Conservation (phyloP, 257 asterid species). For the Petunia secreta region DNA sequence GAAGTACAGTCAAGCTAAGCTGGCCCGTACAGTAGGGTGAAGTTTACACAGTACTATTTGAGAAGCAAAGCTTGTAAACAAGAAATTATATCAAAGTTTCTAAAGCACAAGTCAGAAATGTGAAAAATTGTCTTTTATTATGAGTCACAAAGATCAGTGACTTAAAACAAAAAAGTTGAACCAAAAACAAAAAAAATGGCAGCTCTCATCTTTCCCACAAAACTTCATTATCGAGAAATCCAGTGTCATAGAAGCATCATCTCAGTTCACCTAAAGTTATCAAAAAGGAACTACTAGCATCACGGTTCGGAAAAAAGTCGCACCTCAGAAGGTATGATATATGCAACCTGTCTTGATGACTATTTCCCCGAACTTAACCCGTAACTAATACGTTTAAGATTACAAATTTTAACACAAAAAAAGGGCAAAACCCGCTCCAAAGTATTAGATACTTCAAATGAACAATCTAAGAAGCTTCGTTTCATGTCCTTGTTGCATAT, state of each 20-base stretch:
- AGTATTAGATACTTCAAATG: slow-evolving; percentile 28
- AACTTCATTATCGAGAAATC: slow-evolving; percentile 31
- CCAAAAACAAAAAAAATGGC: slow-evolving; percentile 13
- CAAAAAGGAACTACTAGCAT: neutral
- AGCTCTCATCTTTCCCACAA: slow-evolving; percentile 39
- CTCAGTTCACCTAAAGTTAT: slow-evolving; percentile 15
- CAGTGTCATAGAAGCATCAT: slow-evolving; percentile 29
- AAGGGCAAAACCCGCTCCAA: neutral
- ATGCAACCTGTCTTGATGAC: too few relatives aligned
- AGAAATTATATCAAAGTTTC: neutral
- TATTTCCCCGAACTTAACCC: too few relatives aligned
- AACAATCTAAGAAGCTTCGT: slow-evolving; percentile 59
- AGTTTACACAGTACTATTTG: neutral
- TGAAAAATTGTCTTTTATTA: slow-evolving; percentile 12
- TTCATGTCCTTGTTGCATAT: slow-evolving; percentile 31
- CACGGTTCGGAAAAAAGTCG: too few relatives aligned
- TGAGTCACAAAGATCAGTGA: slow-evolving; percentile 28
- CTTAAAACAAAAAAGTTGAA: neutral
- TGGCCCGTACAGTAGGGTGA: too few relatives aligned
- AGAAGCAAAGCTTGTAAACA: neutral
- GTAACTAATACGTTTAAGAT: neutral
- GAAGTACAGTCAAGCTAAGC: too few relatives aligned
- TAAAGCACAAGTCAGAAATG: neutral
- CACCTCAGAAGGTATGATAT: too few relatives aligned
- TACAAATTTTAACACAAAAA: neutral